Conservation (phyloP, 1,284 basidiomycete species). For the Fomitopsis pinicola region DNA sequence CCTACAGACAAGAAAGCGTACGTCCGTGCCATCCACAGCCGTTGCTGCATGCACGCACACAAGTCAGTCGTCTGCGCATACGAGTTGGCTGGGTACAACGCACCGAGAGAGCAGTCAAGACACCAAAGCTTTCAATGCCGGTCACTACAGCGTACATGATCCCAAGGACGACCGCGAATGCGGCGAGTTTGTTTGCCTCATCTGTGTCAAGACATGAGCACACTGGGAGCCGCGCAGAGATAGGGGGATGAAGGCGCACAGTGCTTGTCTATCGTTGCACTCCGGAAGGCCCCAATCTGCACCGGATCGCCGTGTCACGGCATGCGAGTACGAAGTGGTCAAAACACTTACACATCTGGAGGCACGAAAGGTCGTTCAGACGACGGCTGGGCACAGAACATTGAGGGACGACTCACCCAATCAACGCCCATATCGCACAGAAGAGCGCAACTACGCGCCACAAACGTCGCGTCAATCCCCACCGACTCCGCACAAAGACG, state of each 20-base stretch:
- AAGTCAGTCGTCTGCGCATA: neutral
- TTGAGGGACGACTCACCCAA: conserved; percentile 38
- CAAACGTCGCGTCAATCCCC: neutral
- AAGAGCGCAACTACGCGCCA: conserved; percentile 38
- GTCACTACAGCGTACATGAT: conserved; percentile 47
- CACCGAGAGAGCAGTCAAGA: conserved; percentile 51
- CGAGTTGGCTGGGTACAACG: conserved; percentile 23
- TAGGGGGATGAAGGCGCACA: conserved; percentile 33
- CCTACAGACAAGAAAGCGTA: conserved; percentile 53
- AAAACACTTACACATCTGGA: conserved; percentile 47
- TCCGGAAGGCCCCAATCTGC: conserved; percentile 58
- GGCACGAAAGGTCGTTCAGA: neutral
- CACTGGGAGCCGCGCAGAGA: neutral
- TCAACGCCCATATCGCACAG: conserved; percentile 53
- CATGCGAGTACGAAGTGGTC: neutral
- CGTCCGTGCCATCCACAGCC: conserved; percentile 45
- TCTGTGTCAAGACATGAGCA: conserved; percentile 28
- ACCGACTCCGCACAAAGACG: neutral
- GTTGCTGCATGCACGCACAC: conserved; percentile 34
- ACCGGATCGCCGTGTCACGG: neutral
- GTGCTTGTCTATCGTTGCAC: conserved; percentile 40
- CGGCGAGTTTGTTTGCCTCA: conserved; percentile 44
- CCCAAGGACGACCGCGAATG: conserved; percentile 58
- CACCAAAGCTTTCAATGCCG: conserved; percentile 54
- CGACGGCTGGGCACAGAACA: neutral